Conservation (phyloP, 176 grass and related monocot species). For the barley (Hordeum vulgare) region DNA sequence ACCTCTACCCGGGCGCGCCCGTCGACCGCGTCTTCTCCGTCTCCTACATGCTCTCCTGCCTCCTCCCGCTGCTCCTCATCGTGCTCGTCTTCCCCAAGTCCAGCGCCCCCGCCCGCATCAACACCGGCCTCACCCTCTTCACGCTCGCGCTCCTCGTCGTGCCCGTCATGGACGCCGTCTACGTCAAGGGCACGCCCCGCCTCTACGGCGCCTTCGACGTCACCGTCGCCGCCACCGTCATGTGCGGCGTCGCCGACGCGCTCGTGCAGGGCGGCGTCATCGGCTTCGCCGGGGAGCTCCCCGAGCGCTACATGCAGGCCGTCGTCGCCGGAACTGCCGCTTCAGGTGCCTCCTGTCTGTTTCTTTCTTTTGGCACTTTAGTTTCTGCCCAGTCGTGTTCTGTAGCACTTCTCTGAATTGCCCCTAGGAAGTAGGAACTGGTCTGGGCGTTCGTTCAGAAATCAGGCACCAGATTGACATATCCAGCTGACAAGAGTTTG, state of each 20-base stretch:
- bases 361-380: background rate
- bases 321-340: constrained; percentile 74
- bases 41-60: constrained; percentile 65
- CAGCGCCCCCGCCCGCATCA: constrained; percentile 56
- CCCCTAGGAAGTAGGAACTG: background rate
- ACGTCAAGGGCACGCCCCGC: constrained; percentile 50
- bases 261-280: constrained; percentile 89
- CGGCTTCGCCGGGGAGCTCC: constrained; percentile 82
- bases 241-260: constrained; percentile 70
- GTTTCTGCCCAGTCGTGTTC: background rate
- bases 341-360: constrained; percentile 42
- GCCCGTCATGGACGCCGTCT: constrained; percentile 69
- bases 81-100: constrained; percentile 75
- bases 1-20: constrained; percentile 68
- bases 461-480: background rate
- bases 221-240: constrained; percentile 49
- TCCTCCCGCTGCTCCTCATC: constrained; percentile 54
- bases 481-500: background rate
- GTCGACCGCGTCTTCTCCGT: constrained; percentile 94
- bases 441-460: background rate
- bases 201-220: constrained; percentile 65
- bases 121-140: constrained; percentile 66
- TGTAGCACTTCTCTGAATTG: background rate
- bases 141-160: constrained; percentile 61
- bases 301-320: constrained; percentile 86